phyloP scores from a whole-genome alignment of 2,329 filamentous ascomycete species.

The Fusarium setosum region DNA sequence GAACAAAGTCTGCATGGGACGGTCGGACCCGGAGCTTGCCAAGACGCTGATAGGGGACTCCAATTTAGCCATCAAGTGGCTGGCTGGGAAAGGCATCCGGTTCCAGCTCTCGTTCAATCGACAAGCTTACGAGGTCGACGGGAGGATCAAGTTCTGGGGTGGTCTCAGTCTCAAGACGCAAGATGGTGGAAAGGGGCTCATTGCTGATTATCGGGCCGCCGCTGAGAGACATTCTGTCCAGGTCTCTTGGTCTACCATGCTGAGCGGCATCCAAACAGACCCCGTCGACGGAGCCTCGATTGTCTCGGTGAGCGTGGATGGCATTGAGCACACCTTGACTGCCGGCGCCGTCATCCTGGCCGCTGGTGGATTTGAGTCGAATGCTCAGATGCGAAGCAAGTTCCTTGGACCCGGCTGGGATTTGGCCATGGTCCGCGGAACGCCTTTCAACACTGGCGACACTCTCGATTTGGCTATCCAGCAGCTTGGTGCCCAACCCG shows the following conservation, averaged over 20 bases:
- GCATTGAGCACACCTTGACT: slow-evolving; percentile 43
- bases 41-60: slow-evolving; percentile 63
- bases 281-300: neutral
- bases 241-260: slow-evolving; percentile 58
- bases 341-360: slow-evolving; percentile 62
- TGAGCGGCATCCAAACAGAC: slow-evolving; percentile 53
- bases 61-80: slow-evolving; percentile 64
- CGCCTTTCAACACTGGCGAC: slow-evolving; percentile 21
- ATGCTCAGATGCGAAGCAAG: slow-evolving; percentile 65
- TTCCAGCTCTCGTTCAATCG: slow-evolving; percentile 73
- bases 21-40: slow-evolving; percentile 62
- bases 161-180: neutral
- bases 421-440: slow-evolving; percentile 43
- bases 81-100: slow-evolving; percentile 62
- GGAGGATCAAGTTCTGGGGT: slow-evolving; percentile 44
- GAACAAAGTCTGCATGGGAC: slow-evolving; percentile 64
- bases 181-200: slow-evolving; percentile 64
- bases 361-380: slow-evolving; percentile 73
- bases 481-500: slow-evolving; percentile 61
- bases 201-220: slow-evolving; percentile 58
- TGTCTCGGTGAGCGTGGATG: slow-evolving; percentile 46
- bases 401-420: slow-evolving; percentile 54
- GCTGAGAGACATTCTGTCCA: slow-evolving; percentile 45
- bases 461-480: slow-evolving; percentile 63
- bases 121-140: slow-evolving; percentile 73